Percentiles rank a stretch among this genome's conserved stretches.
phyloP scores from a whole-genome alignment of 2,329 filamentous ascomycete species.

The Shiraia bambusicola region DNA sequence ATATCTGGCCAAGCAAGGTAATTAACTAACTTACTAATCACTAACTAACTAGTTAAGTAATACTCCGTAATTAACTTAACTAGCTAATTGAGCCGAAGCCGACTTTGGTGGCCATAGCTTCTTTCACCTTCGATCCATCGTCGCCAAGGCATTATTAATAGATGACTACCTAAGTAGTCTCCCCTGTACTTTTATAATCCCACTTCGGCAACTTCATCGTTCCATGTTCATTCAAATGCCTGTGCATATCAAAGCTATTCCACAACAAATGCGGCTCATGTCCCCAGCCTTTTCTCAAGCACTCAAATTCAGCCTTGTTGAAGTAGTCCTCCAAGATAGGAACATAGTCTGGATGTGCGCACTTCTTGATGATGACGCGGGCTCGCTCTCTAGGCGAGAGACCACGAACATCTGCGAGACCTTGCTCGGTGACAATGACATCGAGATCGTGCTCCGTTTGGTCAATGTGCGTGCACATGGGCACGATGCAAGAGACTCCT shows the following conservation, averaged over 20 bases:
- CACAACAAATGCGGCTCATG: conserved; percentile 87
- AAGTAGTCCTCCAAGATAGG: conserved; percentile 82
- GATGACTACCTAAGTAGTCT: no score
- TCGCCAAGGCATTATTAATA: no score
- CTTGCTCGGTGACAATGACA: conserved; percentile 77
- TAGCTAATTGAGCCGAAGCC: no score
- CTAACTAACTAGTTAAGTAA: no score
- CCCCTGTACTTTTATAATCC: conserved; percentile 41
- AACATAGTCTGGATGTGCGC: conserved; percentile 80
- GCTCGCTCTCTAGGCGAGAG: conserved; percentile 78
- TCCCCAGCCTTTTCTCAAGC: conserved; percentile 81
- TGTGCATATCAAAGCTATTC: conserved; percentile 87
- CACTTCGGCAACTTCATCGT: conserved; percentile 83
- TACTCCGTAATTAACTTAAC: no score
- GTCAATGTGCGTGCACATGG: conserved; percentile 89
- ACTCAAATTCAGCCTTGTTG: conserved; percentile 82
- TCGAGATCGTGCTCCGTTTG: conserved; percentile 93
- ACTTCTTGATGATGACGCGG: conserved; percentile 82
- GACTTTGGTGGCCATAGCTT: no score
- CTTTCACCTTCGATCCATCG: no score
- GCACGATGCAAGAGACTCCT: conserved; percentile 85
- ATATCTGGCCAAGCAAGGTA: no score
- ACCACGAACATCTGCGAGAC: conserved; percentile 82
- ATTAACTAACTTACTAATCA: no score
- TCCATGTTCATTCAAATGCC: conserved; percentile 76